These are phyloP conservation scores for Verticillium longisporum DNA, from an alignment of 2,329 filamentous ascomycete genomes.

Conservation along the genomic window DNA sequence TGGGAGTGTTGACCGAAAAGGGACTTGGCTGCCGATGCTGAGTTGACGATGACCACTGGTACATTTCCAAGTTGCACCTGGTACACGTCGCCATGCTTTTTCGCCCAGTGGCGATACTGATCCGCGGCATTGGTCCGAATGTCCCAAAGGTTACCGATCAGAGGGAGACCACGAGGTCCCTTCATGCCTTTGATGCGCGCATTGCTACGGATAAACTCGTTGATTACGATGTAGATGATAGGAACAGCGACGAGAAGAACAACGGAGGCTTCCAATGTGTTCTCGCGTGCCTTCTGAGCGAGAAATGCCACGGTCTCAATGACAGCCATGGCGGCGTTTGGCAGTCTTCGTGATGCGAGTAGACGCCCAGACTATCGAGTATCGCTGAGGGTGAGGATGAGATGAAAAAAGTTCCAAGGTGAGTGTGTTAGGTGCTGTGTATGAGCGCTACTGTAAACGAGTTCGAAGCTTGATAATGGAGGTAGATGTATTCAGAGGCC, in stretches of 20 bases:
- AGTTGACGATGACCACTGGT: slow-evolving; percentile 49
- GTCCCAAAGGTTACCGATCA: slow-evolving; percentile 49
- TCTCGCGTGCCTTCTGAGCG: slow-evolving; percentile 11
- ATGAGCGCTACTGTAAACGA: not conserved
- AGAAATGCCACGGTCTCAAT: slow-evolving; percentile 15
- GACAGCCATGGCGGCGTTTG: slow-evolving; percentile 17
- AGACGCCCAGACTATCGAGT: not conserved
- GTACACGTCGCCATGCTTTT: slow-evolving; percentile 40
- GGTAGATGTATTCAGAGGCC: not conserved
- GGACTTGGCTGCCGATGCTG: slow-evolving; percentile 39
- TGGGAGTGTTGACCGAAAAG: slow-evolving; percentile 47
- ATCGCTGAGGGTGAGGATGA: not conserved
- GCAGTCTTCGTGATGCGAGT: not conserved
- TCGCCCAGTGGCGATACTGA: slow-evolving; percentile 48
- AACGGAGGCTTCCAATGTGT: slow-evolving; percentile 15
- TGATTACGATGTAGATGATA: slow-evolving; percentile 37
- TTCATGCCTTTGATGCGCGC: slow-evolving; percentile 37
- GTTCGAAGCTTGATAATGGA: not conserved
- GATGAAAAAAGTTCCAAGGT: not conserved
- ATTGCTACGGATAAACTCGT: slow-evolving; percentile 38
- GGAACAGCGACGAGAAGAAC: slow-evolving; percentile 21
- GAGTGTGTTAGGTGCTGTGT: not conserved
- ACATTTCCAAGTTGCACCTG: slow-evolving; percentile 53
- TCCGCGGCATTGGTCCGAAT: slow-evolving; percentile 49
- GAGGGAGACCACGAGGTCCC: slow-evolving; percentile 41